Base-by-base conservation (phyloP, 1,139 yeast genomes). In the Hanseniaspora gamundiae region DNA sequence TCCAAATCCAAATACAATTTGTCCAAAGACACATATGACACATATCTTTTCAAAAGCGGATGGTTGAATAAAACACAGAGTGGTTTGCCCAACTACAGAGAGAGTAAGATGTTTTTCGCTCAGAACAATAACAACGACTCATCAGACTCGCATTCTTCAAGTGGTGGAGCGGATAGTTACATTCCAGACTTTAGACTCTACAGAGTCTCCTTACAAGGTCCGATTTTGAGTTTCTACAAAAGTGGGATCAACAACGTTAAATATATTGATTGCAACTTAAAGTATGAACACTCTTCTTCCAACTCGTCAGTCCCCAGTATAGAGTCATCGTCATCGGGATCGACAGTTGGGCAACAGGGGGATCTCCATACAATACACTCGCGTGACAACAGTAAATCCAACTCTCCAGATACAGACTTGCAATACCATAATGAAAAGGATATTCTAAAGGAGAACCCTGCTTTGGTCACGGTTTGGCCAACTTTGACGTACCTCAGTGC, bases 161-260 rank as follows among this genome's bases (percentile, higher is more conserved):
- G 30, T 14, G 11, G 4, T 7, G 11, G 9, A 10, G 17, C 33
- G 13, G 4, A 51, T 28, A 42, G 48, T 4, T 43, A 53, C 16
- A 47, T 53, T 4, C 59, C 60, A 4, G 60, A 58, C 35, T 60
- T 56, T 45, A 70, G 70, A 49, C 55, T 80, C 30, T 74, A 65
- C 51, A 68, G 80, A 46, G 82, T 78, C 0, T 87, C 80, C 56
- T 63, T 82, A 49, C 74, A 70, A 52, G 93, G 93, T 8, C 71
- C 84, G 0, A 69, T 69, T 43, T 59, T 82, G 45, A 68, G 69
- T 48, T 57, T 82, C 22, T 79, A 72, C 62, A 78, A 74, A 53
- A 67, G 77, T 7, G 75, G 78, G 1, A 57, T 68, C 10, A 73
- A 65, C 36, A 72, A 68, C 52, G 69, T 75, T 36, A 74, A 68